phyloP scores from a whole-genome alignment of 2,329 filamentous ascomycete species.

The Colletotrichum trifolii region DNA sequence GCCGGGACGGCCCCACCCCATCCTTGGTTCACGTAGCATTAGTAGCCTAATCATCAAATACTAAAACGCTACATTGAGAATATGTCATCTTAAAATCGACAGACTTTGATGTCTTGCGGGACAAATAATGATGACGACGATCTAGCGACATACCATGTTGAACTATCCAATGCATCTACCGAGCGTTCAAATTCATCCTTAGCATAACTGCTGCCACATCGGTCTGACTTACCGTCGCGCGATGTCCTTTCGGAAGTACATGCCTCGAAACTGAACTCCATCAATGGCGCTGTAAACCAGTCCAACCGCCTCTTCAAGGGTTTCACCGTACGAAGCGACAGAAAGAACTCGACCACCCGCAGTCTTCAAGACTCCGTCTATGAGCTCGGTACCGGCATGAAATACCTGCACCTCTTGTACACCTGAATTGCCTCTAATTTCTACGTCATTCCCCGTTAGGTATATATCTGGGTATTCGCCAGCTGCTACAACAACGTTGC shows the following conservation, averaged over 20 bases:
- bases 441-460: conserved; percentile 75
- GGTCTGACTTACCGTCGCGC: conserved; percentile 54
- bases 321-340: conserved; percentile 79
- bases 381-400: conserved; percentile 86
- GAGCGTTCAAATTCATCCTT: too few species aligned
- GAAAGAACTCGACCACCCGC: conserved; percentile 93
- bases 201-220: too few species aligned
- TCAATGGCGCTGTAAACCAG: conserved; percentile 88
- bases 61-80: too few species aligned
- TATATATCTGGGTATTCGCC: conserved; percentile 92
- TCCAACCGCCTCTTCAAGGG: conserved; percentile 83
- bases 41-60: too few species aligned
- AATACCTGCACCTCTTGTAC: conserved; percentile 75
- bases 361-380: conserved; percentile 74
- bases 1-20: too few species aligned
- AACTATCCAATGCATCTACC: too few species aligned
- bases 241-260: conserved; percentile 95
- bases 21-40: too few species aligned
- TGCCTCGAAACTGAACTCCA: conserved; percentile 83
- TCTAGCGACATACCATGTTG: too few species aligned
- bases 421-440: conserved; percentile 36
- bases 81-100: too few species aligned
- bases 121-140: too few species aligned
- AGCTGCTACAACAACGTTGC: conserved; percentile 93
- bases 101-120: too few species aligned